A percentile compares a stretch with the other conserved stretches of the same genome.
phyloP scores from a whole-genome alignment of 1,139 yeast species.

The Kluyveromyces sp. region DNA sequence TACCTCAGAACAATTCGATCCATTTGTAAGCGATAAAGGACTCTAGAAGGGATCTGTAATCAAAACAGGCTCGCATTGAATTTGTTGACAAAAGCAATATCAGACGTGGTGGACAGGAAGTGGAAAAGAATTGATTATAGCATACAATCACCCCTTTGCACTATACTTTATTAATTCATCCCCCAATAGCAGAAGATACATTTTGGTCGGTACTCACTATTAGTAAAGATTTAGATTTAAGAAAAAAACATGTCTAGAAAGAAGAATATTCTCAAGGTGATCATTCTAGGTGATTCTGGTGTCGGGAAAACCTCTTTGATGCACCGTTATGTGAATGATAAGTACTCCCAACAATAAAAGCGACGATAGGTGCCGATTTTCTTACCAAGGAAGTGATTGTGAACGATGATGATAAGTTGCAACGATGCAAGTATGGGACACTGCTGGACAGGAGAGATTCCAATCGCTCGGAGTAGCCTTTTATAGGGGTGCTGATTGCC shows the following conservation, averaged over 20 bases:
- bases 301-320: slow-evolving; percentile 95
- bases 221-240: no score
- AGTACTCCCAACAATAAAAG: slow-evolving; percentile 95
- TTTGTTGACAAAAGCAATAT: no score
- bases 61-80: no score
- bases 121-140: no score
- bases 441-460: slow-evolving; percentile 98
- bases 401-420: slow-evolving; percentile 72
- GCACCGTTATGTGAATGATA: slow-evolving; percentile 93
- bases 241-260: slow-evolving; percentile 42
- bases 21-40: no score
- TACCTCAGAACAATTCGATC: no score
- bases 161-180: no score
- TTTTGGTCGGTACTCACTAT: no score
- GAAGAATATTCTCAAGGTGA: slow-evolving; percentile 87
- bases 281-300: slow-evolving; percentile 93
- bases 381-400: slow-evolving; percentile 81
- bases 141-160: no score
- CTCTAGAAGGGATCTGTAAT: no score
- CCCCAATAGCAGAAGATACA: no score
- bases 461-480: slow-evolving; percentile 96
- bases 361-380: slow-evolving; percentile 97
- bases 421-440: slow-evolving; percentile 93
- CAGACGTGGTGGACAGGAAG: no score
- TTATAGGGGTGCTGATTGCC: slow-evolving; percentile 95